These are phyloP conservation scores for Mucor irregularis DNA, from an alignment of 371 early-diverging fungal species.

Conservation along the genomic window DNA sequence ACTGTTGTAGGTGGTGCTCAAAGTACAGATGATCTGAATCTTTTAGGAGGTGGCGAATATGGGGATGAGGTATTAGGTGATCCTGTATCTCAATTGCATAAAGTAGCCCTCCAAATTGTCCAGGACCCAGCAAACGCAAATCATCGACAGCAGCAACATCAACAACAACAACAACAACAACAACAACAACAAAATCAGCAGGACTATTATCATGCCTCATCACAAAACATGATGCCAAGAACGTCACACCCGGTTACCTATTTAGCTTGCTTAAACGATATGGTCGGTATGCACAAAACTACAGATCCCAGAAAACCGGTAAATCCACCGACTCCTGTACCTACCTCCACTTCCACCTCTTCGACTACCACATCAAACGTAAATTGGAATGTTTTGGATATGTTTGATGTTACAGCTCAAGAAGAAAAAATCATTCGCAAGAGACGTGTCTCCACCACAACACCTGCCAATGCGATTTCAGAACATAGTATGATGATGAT, in stretches of 20 bases:
- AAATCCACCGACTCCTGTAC: constrained; percentile 45
- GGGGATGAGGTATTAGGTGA: constrained; percentile 53
- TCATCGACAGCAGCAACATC: too few species aligned
- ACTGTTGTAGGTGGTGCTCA: constrained; percentile 65
- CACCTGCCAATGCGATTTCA: constrained; percentile 10
- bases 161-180: background rate
- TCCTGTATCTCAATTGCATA: constrained; percentile 90
- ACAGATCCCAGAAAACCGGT: constrained; percentile 54
- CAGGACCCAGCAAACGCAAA: constrained; percentile 28
- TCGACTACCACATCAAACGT: background rate
- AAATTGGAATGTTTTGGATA: constrained; percentile 3
- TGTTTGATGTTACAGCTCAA: constrained; percentile 15
- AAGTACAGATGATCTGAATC: constrained; percentile 50
- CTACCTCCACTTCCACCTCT: background rate
- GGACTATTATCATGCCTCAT: constrained; percentile 36
- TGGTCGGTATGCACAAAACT: constrained; percentile 71
- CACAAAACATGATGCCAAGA: constrained; percentile 29
- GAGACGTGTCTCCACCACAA: constrained; percentile 40
- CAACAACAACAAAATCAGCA: background rate
- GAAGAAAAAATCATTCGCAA: constrained; percentile 48
- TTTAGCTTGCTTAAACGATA: constrained; percentile 72
- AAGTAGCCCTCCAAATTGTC: constrained; percentile 83
- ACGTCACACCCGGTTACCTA: constrained; percentile 56
- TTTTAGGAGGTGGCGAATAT: constrained; percentile 51
- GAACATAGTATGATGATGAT: constrained; percentile 5